These are phyloP conservation scores for Paracoccidioides lutzii DNA, from an alignment of 2,329 filamentous ascomycete genomes.

Conservation along the genomic window DNA sequence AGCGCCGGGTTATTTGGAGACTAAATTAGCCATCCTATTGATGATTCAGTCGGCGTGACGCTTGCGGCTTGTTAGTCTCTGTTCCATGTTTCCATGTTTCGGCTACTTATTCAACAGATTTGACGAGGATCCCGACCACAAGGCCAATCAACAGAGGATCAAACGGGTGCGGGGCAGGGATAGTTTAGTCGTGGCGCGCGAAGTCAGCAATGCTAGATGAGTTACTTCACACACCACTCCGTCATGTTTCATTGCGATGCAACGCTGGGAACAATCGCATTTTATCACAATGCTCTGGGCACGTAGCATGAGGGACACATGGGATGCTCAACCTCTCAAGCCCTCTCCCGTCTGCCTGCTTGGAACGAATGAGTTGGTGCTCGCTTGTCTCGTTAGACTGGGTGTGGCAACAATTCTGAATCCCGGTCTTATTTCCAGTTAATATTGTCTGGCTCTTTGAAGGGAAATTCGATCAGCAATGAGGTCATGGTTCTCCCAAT, in stretches of 20 bases:
- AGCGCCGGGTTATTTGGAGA: neutral
- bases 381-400: neutral
- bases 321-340: neutral
- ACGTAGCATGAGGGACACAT: too few relatives aligned
- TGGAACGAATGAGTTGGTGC: neutral
- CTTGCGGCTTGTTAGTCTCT: neutral
- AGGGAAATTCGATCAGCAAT: neutral
- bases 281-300: neutral
- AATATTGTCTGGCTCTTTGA: neutral
- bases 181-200: neutral
- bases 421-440: neutral
- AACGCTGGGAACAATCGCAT: neutral
- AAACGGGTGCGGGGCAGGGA: neutral
- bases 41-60: neutral
- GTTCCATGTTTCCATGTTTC: neutral
- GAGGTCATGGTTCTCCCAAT: neutral
- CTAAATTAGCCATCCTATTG: neutral
- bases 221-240: neutral
- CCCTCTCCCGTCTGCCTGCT: neutral
- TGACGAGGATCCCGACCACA: neutral
- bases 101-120: neutral
- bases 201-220: neutral
- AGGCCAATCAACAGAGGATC: neutral
- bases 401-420: neutral
- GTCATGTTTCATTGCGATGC: neutral